Conservation (phyloP, 805 yeast species). For the Ogataea methanolica region DNA sequence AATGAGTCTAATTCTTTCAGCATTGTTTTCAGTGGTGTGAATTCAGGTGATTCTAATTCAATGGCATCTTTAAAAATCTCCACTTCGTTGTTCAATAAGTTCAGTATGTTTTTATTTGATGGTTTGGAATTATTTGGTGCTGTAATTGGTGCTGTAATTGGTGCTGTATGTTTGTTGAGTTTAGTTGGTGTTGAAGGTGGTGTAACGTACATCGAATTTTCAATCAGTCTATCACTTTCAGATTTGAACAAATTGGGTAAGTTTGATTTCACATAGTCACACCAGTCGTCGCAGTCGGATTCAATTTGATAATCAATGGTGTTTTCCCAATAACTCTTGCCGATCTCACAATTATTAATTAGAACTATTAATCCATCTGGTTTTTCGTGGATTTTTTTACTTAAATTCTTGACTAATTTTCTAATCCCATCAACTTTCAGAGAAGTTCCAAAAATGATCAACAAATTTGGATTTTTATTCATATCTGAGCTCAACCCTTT, state of each 20-base stretch:
- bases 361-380: slow-evolving; percentile 74
- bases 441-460: slow-evolving; percentile 91
- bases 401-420: slow-evolving; percentile 62
- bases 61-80: background rate
- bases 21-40: slow-evolving; percentile 8
- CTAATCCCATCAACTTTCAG: slow-evolving; percentile 87
- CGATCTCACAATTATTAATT: slow-evolving; percentile 64
- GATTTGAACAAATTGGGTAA: slow-evolving; percentile 57
- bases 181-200: slow-evolving; percentile 21
- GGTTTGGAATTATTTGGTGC: background rate
- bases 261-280: slow-evolving; percentile 45
- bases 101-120: background rate
- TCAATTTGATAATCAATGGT: slow-evolving; percentile 75
- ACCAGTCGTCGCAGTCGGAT: slow-evolving; percentile 82
- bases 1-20: background rate
- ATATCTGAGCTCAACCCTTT: slow-evolving; percentile 65
- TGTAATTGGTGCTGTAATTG: background rate
- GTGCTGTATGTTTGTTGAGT: background rate
- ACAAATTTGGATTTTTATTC: slow-evolving; percentile 63
- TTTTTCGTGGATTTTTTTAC: slow-evolving; percentile 66
- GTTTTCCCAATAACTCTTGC: slow-evolving; percentile 61
- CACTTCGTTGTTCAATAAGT: background rate
- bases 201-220: slow-evolving; percentile 16
- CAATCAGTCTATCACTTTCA: slow-evolving; percentile 6
- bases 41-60: slow-evolving; percentile 10